phyloP scores from a whole-genome alignment of 1,284 basidiomycete genomes.

The Ganoderma leucocontextum region DNA sequence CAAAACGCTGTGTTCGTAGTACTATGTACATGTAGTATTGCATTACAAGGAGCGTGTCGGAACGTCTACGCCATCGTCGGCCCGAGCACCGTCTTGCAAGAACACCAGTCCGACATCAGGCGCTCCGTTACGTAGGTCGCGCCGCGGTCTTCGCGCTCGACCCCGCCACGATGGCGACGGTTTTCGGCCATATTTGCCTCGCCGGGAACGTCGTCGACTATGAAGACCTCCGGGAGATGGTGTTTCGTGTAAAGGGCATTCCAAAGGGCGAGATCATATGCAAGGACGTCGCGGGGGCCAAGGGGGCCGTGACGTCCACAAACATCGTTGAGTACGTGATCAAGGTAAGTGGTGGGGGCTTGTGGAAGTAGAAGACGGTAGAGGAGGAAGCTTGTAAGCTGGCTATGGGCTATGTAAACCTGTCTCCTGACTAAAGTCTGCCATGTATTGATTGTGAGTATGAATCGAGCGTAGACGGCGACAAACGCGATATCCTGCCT shows the following conservation, averaged over 20 bases:
- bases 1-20: too few relatives aligned
- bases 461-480: too few relatives aligned
- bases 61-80: conserved; percentile 21
- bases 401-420: background rate
- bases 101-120: conserved; percentile 35
- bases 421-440: background rate
- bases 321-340: conserved; percentile 23
- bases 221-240: conserved; percentile 24
- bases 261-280: conserved; percentile 14
- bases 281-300: conserved; percentile 23
- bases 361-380: conserved; percentile 43
- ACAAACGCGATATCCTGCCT: too few relatives aligned
- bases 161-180: conserved; percentile 24
- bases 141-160: conserved; percentile 35
- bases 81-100: conserved; percentile 26
- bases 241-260: background rate
- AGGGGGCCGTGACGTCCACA: conserved; percentile 21
- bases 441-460: too few relatives aligned
- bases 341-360: conserved; percentile 25
- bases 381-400: conserved; percentile 29
- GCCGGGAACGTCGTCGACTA: conserved; percentile 27
- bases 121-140: conserved; percentile 36
- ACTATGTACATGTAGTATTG: too few relatives aligned
- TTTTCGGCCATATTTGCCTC: conserved; percentile 34
- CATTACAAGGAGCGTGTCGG: too few relatives aligned